Percentiles rank a stretch among this genome's conserved stretches.
These are phyloP conservation scores for Fusarium zealandicum DNA, from an alignment of 2,329 filamentous ascomycete species.

Conservation along the genomic window DNA sequence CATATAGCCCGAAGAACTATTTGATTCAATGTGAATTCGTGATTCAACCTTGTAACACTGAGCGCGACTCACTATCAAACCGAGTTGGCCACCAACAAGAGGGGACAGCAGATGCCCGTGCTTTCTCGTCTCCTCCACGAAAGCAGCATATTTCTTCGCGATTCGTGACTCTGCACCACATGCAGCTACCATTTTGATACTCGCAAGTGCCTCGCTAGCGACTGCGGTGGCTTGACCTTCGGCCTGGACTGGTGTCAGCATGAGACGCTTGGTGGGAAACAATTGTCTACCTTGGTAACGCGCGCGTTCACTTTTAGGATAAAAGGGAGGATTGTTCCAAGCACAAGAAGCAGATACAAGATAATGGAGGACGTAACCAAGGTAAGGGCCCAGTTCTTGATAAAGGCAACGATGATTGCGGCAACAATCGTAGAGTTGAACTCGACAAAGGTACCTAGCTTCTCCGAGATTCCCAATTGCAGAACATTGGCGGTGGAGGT, in stretches of 20 bases:
- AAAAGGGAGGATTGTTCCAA: conserved; percentile 60
- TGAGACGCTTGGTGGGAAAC: no score
- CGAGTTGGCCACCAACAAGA: conserved; percentile 60
- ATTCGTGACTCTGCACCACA: conserved; percentile 67
- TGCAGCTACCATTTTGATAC: conserved; percentile 68
- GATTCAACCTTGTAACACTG: not conserved
- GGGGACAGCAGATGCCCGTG: conserved; percentile 59
- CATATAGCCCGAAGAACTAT: conserved; percentile 61
- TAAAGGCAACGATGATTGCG: conserved; percentile 63
- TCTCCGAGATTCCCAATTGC: conserved; percentile 71
- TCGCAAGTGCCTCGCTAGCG: conserved; percentile 66
- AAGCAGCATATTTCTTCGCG: conserved; percentile 59
- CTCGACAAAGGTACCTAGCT: conserved; percentile 66
- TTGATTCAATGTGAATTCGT: conserved; percentile 24
- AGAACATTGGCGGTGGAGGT: conserved; percentile 69
- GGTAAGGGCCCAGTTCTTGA: conserved; percentile 65
- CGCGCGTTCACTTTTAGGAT: conserved; percentile 60
- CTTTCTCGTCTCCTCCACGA: conserved; percentile 61
- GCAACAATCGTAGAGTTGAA: conserved; percentile 60
- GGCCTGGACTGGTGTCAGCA: conserved; percentile 42
- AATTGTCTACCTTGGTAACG: conserved; percentile 48
- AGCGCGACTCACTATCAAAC: conserved; percentile 49
- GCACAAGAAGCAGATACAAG: conserved; percentile 60
- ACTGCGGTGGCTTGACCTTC: conserved; percentile 66
- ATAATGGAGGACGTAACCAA: conserved; percentile 65